A percentile compares a stretch with the other conserved stretches of the same genome.
Conservation (phyloP, 805 yeast species). For the Starmerella bacillaris region DNA sequence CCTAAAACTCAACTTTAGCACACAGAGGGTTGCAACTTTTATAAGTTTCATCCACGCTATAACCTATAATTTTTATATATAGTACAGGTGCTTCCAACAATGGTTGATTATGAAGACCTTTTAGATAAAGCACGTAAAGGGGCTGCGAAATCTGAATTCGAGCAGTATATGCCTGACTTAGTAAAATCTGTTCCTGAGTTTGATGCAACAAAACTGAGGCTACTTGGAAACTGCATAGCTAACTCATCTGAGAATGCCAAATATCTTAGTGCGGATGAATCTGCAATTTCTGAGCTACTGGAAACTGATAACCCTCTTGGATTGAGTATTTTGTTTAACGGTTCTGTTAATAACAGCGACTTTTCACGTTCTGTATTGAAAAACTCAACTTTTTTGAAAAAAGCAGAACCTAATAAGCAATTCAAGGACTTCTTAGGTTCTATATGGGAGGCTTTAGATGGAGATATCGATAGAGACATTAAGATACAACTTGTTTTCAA, state of each 20-base stretch:
- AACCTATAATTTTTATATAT: too few relatives aligned
- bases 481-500: conserved; percentile 3
- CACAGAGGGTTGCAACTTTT: too few relatives aligned
- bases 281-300: conserved; percentile 3
- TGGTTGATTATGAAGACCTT: conserved; percentile 4
- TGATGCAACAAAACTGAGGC: conserved; percentile 8
- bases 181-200: conserved; percentile 1
- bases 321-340: conserved; percentile 10
- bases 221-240: conserved; percentile 13
- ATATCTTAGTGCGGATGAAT: conserved; percentile 1
- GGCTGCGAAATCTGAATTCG: conserved; percentile 2
- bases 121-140: conserved; percentile 7
- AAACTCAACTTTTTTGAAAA: neutral
- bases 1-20: too few relatives aligned
- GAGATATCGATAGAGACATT: neutral
- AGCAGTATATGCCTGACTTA: conserved; percentile 5
- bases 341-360: conserved; percentile 6
- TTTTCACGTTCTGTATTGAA: conserved; percentile 5
- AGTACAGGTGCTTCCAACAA: too few relatives aligned
- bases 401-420: conserved; percentile 2
- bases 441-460: conserved; percentile 4
- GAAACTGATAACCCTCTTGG: conserved; percentile 4
- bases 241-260: conserved; percentile 4
- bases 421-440: conserved; percentile 7
- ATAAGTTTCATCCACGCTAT: too few relatives aligned